Percentiles rank a stretch among this genome's conserved stretches.
phyloP scores from a whole-genome alignment of 2,329 filamentous ascomycete genomes.

The Geosmithia flava region DNA sequence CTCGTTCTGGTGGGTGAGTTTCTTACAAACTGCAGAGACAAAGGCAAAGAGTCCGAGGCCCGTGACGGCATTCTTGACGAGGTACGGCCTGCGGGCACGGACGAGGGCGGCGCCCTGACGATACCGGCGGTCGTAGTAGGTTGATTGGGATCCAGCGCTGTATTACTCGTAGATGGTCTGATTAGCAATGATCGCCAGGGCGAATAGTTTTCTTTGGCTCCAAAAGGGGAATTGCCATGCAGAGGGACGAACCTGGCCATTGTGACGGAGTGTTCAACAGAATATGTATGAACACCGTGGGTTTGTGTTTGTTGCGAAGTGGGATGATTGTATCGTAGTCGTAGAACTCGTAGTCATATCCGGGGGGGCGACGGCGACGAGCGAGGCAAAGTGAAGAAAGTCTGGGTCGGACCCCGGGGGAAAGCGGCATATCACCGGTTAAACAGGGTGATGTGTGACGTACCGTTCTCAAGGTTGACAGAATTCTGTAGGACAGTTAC shows the following conservation, averaged over 20 bases:
- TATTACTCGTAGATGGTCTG: not conserved
- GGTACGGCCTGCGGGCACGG: slow-evolving; percentile 81
- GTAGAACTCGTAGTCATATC: no score
- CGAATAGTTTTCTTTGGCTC: not conserved
- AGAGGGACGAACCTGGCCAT: not conserved
- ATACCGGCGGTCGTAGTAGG: slow-evolving; percentile 86
- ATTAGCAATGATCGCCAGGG: not conserved
- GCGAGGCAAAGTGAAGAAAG: no score
- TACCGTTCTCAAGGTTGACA: no score
- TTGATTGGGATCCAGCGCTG: slow-evolving; percentile 35
- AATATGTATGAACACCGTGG: not conserved
- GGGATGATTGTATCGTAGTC: not conserved
- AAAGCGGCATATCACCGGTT: no score
- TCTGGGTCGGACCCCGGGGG: no score
- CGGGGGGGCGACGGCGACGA: no score
- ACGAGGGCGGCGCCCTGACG: slow-evolving; percentile 81
- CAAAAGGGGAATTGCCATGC: not conserved
- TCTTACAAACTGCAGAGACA: slow-evolving; percentile 79
- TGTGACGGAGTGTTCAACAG: not conserved
- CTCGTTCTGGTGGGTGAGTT: not conserved
- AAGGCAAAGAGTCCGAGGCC: slow-evolving; percentile 65
- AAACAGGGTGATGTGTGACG: no score
- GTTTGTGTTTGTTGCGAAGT: not conserved
- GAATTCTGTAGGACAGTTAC: no score
- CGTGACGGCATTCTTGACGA: slow-evolving; percentile 78